Conservation (phyloP, 2,329 filamentous ascomycete species). For the Cladophialophora bantiana region DNA sequence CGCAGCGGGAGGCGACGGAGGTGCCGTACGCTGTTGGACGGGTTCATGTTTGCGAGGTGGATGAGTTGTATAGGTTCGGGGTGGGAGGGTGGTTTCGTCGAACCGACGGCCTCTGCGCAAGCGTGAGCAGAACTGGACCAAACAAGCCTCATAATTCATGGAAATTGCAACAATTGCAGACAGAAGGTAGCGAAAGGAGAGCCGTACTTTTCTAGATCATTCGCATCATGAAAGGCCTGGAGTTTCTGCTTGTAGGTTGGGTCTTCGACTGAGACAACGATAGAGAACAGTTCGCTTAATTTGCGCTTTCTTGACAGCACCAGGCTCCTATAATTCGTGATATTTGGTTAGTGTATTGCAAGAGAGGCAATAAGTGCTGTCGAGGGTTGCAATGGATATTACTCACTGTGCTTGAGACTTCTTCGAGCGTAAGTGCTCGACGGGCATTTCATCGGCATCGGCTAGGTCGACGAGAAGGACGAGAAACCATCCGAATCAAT, state of each 20-base stretch:
- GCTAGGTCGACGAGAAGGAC: slow-evolving; percentile 36
- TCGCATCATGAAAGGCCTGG: slow-evolving; percentile 62
- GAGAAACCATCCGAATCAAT: slow-evolving; percentile 59
- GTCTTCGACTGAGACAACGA: slow-evolving; percentile 65
- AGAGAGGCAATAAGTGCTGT: slow-evolving; percentile 36
- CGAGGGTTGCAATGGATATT: slow-evolving; percentile 45
- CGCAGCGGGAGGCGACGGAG: slow-evolving; percentile 8
- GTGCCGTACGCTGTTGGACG: slow-evolving; percentile 36
- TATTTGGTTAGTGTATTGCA: slow-evolving; percentile 48
- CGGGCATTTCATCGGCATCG: slow-evolving; percentile 37
- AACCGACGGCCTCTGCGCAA: slow-evolving; percentile 62
- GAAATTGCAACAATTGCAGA: slow-evolving; percentile 22
- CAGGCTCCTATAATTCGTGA: slow-evolving; percentile 55
- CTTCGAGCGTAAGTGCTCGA: slow-evolving; percentile 57
- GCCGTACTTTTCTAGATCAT: slow-evolving; percentile 65
- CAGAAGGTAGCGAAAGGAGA: slow-evolving; percentile 26
- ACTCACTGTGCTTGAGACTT: slow-evolving; percentile 61
- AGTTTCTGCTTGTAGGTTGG: slow-evolving; percentile 61
- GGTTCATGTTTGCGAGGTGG: slow-evolving; percentile 38
- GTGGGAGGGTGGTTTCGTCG: slow-evolving; percentile 61
- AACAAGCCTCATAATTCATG: slow-evolving; percentile 15
- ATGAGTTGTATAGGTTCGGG: slow-evolving; percentile 44
- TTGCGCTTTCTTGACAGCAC: slow-evolving; percentile 88
- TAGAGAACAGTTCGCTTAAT: slow-evolving; percentile 85
- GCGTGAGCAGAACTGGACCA: slow-evolving; percentile 28